Evolutionary conservation across 2,329 filamentous ascomycete species (phyloP).

Genomic region (Xylaria arbuscula): DNA sequence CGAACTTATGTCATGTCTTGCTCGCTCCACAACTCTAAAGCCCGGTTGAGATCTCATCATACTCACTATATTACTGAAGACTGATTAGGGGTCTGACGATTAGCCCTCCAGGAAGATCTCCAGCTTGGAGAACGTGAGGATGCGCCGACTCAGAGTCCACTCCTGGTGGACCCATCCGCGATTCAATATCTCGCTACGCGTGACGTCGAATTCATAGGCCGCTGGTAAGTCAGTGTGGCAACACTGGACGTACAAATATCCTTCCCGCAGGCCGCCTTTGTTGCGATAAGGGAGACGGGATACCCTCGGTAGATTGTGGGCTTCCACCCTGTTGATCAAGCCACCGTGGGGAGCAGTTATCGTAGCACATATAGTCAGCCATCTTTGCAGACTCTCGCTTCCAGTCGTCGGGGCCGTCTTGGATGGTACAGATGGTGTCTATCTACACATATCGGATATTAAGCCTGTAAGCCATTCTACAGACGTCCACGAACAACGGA

Average conservation of each 20-base stretch:
- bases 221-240: background rate
- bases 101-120: background rate
- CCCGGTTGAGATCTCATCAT: background rate
- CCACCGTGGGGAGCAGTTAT: background rate
- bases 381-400: background rate
- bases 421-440: background rate
- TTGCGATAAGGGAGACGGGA: background rate
- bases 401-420: background rate
- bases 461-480: background rate
- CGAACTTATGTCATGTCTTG: background rate
- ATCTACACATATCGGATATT: background rate
- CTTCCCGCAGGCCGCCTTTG: background rate
- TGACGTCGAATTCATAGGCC: background rate
- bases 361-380: background rate
- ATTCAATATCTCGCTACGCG: background rate
- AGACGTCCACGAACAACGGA: background rate
- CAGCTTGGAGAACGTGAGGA: slow-evolving; percentile 1
- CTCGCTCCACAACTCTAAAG: background rate
- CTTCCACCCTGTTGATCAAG: background rate
- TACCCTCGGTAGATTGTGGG: background rate
- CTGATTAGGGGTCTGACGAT: background rate
- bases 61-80: background rate
- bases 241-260: background rate
- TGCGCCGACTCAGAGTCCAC: background rate
- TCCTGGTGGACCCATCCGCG: background rate